A percentile compares a stretch with the other conserved stretches of the same genome.
Evolutionary conservation across 2,329 filamentous ascomycete genomes (phyloP).

Genomic region (Cladorrhinum sp.): DNA sequence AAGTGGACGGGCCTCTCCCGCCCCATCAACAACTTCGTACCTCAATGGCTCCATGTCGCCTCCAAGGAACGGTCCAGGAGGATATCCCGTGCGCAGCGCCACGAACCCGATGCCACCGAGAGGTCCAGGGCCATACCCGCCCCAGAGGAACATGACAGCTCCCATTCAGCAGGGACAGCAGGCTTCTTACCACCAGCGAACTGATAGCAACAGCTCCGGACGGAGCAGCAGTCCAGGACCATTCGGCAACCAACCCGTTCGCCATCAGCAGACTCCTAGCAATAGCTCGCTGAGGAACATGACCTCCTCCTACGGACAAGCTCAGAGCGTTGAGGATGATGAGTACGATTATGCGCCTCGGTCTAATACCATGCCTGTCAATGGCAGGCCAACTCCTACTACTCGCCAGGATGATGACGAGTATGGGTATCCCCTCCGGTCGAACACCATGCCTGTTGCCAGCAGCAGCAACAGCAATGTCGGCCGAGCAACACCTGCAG

Average conservation of each 20-base stretch:
- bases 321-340: slow-evolving; percentile 1
- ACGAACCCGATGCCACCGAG: slow-evolving; percentile 31
- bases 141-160: slow-evolving; percentile 36
- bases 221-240: neutral
- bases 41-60: slow-evolving; percentile 24
- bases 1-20: slow-evolving; percentile 30
- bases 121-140: slow-evolving; percentile 25
- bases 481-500: neutral
- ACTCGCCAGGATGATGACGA: neutral
- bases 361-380: neutral
- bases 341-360: slow-evolving; percentile 5
- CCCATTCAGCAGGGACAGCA: slow-evolving; percentile 23
- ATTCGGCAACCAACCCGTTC: slow-evolving; percentile 10
- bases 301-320: slow-evolving; percentile 8
- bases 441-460: neutral
- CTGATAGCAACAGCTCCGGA: slow-evolving; percentile 14
- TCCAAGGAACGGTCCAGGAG: slow-evolving; percentile 23
- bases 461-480: too few relatives aligned
- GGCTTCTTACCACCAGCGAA: slow-evolving; percentile 20
- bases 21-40: slow-evolving; percentile 30
- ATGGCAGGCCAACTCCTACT: neutral
- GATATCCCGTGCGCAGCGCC: slow-evolving; percentile 27
- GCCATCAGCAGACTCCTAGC: slow-evolving; percentile 22
- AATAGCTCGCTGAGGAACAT: slow-evolving; percentile 24
- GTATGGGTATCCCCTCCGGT: neutral